phyloP scores from a whole-genome alignment of 345 rosid species.

The Euphorbia peplus region DNA sequence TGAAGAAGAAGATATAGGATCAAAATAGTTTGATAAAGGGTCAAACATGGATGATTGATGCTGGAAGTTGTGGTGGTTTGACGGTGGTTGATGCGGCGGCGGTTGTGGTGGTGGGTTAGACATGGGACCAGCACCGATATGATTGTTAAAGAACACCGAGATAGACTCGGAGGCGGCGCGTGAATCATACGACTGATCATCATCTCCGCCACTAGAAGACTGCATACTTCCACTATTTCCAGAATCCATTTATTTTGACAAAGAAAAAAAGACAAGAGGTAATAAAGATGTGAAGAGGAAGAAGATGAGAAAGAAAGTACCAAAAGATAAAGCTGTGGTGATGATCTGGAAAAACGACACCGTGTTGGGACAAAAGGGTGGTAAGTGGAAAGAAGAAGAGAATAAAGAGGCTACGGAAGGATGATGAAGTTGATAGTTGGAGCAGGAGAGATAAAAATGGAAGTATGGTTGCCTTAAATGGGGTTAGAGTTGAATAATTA shows the following conservation, averaged over 20 bases:
- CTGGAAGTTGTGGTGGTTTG: constrained; percentile 32
- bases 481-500: constrained; percentile 14
- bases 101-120: constrained; percentile 35
- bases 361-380: constrained; percentile 27
- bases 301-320: constrained; percentile 24
- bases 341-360: constrained; percentile 34
- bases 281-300: no score
- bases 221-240: constrained; percentile 75
- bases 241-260: constrained; percentile 54
- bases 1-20: constrained; percentile 33
- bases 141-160: constrained; percentile 44
- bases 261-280: neutral
- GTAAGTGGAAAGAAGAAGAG: constrained; percentile 21
- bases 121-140: constrained; percentile 24
- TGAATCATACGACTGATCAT: constrained; percentile 78
- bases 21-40: constrained; percentile 55
- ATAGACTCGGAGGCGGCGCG: constrained; percentile 59
- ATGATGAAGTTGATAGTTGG: constrained; percentile 28
- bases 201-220: constrained; percentile 76
- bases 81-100: constrained; percentile 32
- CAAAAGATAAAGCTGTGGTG: constrained; percentile 15
- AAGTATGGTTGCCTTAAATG: constrained; percentile 3
- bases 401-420: constrained; percentile 28
- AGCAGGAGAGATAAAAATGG: constrained; percentile 11
- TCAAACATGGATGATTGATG: constrained; percentile 42